Conservation (phyloP, 2,329 filamentous ascomycete species). For the Apiospora rasikravindrae region DNA sequence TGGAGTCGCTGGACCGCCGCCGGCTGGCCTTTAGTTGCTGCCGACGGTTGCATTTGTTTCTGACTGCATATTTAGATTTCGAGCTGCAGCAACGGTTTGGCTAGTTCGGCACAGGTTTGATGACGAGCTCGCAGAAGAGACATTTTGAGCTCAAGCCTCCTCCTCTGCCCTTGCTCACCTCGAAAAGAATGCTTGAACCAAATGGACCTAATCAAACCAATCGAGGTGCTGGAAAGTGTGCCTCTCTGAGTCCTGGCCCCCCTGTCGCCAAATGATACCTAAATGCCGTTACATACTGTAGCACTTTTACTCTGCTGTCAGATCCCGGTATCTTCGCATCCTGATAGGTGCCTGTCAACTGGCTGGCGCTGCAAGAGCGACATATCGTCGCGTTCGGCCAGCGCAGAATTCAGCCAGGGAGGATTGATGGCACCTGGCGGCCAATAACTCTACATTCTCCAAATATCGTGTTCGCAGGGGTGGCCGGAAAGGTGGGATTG, state of each 20-base stretch:
- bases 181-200: neutral
- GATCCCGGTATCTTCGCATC: neutral
- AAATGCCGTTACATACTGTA: neutral
- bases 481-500: constrained; percentile 12
- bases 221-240: constrained; percentile 2
- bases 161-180: neutral
- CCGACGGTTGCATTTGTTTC: constrained; percentile 5
- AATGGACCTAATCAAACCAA: constrained; percentile 12
- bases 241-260: neutral
- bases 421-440: constrained; percentile 11
- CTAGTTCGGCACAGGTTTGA: constrained; percentile 13
- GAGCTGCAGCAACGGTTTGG: constrained; percentile 10
- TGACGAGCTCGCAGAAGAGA: constrained; percentile 5
- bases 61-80: constrained; percentile 14
- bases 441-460: constrained; percentile 7
- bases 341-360: constrained; percentile 1
- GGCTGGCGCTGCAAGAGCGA: neutral
- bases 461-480: constrained; percentile 6
- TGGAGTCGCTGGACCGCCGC: neutral
- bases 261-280: constrained; percentile 15
- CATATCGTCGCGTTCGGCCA: neutral
- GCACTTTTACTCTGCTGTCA: constrained; percentile 12
- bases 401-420: neutral
- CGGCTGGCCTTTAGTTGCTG: neutral
- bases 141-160: constrained; percentile 15